A percentile compares a stretch with the other conserved stretches of the same genome.
phyloP scores from a whole-genome alignment of 2,329 filamentous ascomycete genomes.

The Claviceps purpurea region DNA sequence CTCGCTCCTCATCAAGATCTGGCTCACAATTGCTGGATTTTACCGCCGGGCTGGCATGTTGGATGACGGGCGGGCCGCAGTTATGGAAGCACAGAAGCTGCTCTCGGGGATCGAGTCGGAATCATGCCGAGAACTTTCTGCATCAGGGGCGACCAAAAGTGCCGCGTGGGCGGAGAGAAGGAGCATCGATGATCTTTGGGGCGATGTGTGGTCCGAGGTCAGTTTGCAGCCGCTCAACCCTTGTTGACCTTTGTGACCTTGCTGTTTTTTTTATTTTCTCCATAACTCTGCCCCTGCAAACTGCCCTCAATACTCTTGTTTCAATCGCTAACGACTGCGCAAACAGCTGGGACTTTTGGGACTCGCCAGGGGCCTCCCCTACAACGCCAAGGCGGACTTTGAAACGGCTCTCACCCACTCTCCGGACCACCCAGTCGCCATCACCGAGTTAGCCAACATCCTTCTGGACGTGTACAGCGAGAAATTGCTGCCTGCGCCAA shows the following conservation, averaged over 20 bases:
- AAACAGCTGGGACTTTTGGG: slow-evolving; percentile 53
- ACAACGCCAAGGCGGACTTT: slow-evolving; percentile 62
- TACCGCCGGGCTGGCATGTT: slow-evolving; percentile 72
- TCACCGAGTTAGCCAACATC: slow-evolving; percentile 70
- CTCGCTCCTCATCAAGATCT: slow-evolving; percentile 58
- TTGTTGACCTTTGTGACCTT: neutral
- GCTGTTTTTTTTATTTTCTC: neutral
- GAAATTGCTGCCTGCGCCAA: slow-evolving; percentile 45
- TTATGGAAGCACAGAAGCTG: slow-evolving; percentile 69
- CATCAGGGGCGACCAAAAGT: slow-evolving; percentile 46
- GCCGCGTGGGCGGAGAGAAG: slow-evolving; percentile 68
- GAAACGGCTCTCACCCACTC: slow-evolving; percentile 71
- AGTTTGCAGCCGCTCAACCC: slow-evolving; percentile 18
- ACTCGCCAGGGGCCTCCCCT: slow-evolving; percentile 45
- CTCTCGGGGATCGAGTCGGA: slow-evolving; percentile 59
- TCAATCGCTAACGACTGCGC: neutral
- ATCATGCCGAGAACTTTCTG: slow-evolving; percentile 46
- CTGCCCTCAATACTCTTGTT: neutral
- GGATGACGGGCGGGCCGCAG: slow-evolving; percentile 67
- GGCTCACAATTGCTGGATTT: slow-evolving; percentile 80
- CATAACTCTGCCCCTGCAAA: no score
- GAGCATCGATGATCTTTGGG: slow-evolving; percentile 73
- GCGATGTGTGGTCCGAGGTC: slow-evolving; percentile 71
- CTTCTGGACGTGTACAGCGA: slow-evolving; percentile 74
- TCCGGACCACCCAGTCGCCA: slow-evolving; percentile 67